Evolutionary conservation across 148 eudicot species (phyloP), one percentile per base, ranked within the genome.

Genomic region (Vaccinium corymbosum): DNA sequence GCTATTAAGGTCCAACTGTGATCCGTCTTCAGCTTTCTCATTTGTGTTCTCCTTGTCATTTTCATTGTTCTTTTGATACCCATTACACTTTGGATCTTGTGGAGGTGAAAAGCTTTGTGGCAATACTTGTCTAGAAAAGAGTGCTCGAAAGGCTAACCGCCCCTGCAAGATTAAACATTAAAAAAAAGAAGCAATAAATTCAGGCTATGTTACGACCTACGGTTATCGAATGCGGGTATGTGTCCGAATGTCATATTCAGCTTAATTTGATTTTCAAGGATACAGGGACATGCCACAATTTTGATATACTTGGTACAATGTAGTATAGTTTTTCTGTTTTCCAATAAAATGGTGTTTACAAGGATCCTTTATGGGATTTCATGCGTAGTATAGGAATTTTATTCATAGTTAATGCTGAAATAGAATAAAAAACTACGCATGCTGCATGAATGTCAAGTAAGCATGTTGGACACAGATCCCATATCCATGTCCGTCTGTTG

Each of bases 51-150:
- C 88, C 68, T 83, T 81, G 81, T 77, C 82, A 68, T 66, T 90
- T 77, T 83, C 87, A 77, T 12, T 81, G 50, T 25, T 83, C n/a
- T 78, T 86, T 29, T 83, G 83, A 76, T 55, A 81, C 52, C 82
- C 90, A 79, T 85, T 82, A 17, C 75, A 87, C 70, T 79, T 82
- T 9, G 82, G 6, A 85, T 53, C 86, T 42, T 88, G 89, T 32
- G 93, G 91, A 50, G 94, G 92, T 42, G 94, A 92, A 87, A 97
- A 97, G 88, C 99, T 97, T 84, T 97, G 99, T 49, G 98, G 99
- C 85, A 97, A 84, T 83, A 87, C 88, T 83, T 89, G 92, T 83
- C 95, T 91, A 14, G 94, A 89, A 89, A 97, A 97, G 48, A 97
- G 95, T 25, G 94, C 94, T 88, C 89, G 90, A 88, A 97, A 97